phyloP scores from a whole-genome alignment of 495 filamentous ascomycete species.

The Daldinia concentrica region DNA sequence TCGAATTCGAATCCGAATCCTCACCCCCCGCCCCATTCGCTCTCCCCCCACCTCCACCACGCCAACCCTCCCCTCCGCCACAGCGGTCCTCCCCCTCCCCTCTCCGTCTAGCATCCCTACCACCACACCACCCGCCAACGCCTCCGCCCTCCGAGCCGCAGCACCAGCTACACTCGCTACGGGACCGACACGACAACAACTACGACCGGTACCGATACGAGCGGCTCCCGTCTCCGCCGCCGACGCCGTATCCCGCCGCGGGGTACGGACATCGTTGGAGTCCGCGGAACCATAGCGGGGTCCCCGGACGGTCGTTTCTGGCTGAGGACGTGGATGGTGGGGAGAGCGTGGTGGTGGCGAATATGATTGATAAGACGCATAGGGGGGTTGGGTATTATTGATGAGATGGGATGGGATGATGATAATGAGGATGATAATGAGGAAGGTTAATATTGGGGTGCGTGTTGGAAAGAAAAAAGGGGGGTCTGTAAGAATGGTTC shows the following conservation, averaged over 20 bases:
- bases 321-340: slow-evolving; percentile 16
- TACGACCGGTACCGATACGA: slow-evolving; percentile 6
- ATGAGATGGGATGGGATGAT: neutral
- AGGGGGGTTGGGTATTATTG: slow-evolving; percentile 25
- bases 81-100: neutral
- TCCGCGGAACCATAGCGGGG: neutral
- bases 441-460: no score
- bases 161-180: slow-evolving; percentile 17
- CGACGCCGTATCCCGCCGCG: neutral
- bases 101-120: neutral
- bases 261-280: neutral
- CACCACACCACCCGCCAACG: neutral
- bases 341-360: slow-evolving; percentile 36
- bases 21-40: neutral
- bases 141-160: slow-evolving; percentile 2
- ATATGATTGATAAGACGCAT: slow-evolving; percentile 41
- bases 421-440: neutral
- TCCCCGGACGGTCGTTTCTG: neutral
- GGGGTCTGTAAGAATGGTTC: neutral
- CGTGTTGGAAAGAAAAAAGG: no score
- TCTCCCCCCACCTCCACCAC: neutral
- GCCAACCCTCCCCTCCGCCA: neutral
- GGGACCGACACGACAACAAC: slow-evolving; percentile 16
- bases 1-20: neutral
- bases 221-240: neutral